phyloP scores from a whole-genome alignment of 352 stramenopile species.

The Phytophthora gonapodyides region DNA sequence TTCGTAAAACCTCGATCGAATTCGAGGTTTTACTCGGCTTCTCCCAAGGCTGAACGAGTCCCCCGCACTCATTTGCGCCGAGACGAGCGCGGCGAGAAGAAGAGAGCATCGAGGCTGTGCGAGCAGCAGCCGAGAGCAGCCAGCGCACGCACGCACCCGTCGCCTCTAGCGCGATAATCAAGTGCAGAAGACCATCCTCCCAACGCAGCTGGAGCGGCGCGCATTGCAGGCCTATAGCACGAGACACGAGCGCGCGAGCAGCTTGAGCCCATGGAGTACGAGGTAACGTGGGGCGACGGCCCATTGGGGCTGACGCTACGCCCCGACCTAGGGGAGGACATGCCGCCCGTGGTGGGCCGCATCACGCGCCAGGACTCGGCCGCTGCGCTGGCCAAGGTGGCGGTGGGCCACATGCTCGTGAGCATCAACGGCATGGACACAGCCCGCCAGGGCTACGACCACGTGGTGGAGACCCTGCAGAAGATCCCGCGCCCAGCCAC shows the following conservation, averaged over 20 bases:
- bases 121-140: slow-evolving; percentile 21
- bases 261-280: slow-evolving; percentile 74
- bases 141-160: slow-evolving; percentile 16
- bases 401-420: slow-evolving; percentile 88
- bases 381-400: slow-evolving; percentile 77
- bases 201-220: slow-evolving; percentile 2
- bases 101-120: slow-evolving; percentile 7
- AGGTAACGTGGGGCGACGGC: slow-evolving; percentile 85
- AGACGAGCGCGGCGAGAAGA: slow-evolving; percentile 28
- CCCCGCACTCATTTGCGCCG: slow-evolving; percentile 31
- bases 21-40: slow-evolving; percentile 32
- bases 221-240: slow-evolving; percentile 16
- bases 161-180: slow-evolving; percentile 6
- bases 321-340: slow-evolving; percentile 84
- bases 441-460: slow-evolving; percentile 83
- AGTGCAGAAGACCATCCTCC: no score
- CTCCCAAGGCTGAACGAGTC: slow-evolving; percentile 14
- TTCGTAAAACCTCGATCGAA: slow-evolving; percentile 23
- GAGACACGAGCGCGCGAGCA: slow-evolving; percentile 1
- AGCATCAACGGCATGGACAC: slow-evolving; percentile 90
- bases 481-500: slow-evolving; percentile 81
- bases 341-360: slow-evolving; percentile 85
- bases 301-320: slow-evolving; percentile 82
- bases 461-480: slow-evolving; percentile 82
- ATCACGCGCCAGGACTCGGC: slow-evolving; percentile 89